A percentile compares a stretch with the other conserved stretches of the same genome.
Evolutionary conservation across 345 rosid genomes (phyloP).

Genomic region (Citrus cavaleriei): DNA sequence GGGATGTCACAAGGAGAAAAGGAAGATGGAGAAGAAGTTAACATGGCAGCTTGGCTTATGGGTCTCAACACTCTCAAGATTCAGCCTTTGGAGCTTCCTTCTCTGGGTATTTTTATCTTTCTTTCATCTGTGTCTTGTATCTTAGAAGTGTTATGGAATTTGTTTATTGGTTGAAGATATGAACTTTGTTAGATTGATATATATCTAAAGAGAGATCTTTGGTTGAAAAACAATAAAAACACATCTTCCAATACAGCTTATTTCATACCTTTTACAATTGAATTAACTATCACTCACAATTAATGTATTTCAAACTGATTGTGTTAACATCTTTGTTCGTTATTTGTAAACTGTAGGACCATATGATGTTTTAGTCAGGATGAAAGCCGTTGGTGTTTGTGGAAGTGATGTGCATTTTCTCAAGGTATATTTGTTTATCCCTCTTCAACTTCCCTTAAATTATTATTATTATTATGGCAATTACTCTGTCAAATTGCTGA

Average conservation of each 20-base stretch:
- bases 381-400: constrained; percentile 91
- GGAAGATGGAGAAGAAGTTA: constrained; percentile 49
- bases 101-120: constrained; percentile 42
- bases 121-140: neutral
- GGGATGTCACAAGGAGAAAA: constrained; percentile 57
- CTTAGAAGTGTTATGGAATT: neutral
- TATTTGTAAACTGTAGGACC: constrained; percentile 42
- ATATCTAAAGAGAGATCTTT: too few species aligned
- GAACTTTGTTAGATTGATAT: neutral
- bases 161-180: neutral
- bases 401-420: constrained; percentile 96
- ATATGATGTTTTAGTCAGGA: constrained; percentile 70
- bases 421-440: constrained; percentile 41
- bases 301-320: neutral
- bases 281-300: too few species aligned
- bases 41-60: constrained; percentile 90
- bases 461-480: neutral
- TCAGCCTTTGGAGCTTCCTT: constrained; percentile 71
- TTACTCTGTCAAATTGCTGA: neutral
- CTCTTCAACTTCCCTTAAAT: neutral
- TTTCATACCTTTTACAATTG: too few species aligned
- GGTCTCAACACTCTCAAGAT: constrained; percentile 78
- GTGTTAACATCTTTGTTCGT: neutral
- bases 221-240: too few species aligned
- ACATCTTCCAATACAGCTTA: too few species aligned